A percentile compares a stretch with the other conserved stretches of the same genome.
Conservation (phyloP, 768 basidiomycete species). For the Strobilomyces echinocephalus region DNA sequence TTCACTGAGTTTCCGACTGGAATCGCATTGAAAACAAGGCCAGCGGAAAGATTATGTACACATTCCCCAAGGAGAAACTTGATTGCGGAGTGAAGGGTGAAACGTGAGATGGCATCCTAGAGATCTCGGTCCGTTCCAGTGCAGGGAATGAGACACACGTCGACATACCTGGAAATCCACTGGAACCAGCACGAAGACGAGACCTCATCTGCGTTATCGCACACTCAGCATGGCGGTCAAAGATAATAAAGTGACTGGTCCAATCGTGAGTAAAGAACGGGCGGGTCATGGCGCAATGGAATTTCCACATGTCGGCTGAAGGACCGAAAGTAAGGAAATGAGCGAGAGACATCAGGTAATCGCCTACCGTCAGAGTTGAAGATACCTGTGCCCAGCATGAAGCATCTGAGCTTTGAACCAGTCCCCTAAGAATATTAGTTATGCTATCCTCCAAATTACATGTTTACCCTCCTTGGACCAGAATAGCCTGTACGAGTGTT, state of each 20-base stretch:
- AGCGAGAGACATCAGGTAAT: neutral
- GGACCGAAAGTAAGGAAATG: slow-evolving; percentile 10
- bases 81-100: slow-evolving; percentile 63
- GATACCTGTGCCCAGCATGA: slow-evolving; percentile 56
- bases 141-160: neutral
- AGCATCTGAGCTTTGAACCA: slow-evolving; percentile 41
- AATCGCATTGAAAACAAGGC: slow-evolving; percentile 43
- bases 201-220: slow-evolving; percentile 42
- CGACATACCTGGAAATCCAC: slow-evolving; percentile 52
- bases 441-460: neutral
- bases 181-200: slow-evolving; percentile 45
- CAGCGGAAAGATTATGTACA: slow-evolving; percentile 48
- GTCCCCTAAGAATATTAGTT: slow-evolving; percentile 11
- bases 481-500: slow-evolving; percentile 31
- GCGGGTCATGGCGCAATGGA: slow-evolving; percentile 60
- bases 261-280: slow-evolving; percentile 60
- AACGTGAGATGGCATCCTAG: slow-evolving; percentile 55
- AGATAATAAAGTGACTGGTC: slow-evolving; percentile 56
- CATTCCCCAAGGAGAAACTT: slow-evolving; percentile 62
- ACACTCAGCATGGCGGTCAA: slow-evolving; percentile 49
- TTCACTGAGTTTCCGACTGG: slow-evolving; percentile 15
- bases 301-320: slow-evolving; percentile 50
- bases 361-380: slow-evolving; percentile 66
- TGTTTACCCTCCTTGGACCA: slow-evolving; percentile 43
- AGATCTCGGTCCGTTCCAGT: neutral